Percentiles rank a stretch among this genome's conserved stretches.
Conservation (phyloP, 2,329 filamentous ascomycete species). For the Aspergillus hortae region DNA sequence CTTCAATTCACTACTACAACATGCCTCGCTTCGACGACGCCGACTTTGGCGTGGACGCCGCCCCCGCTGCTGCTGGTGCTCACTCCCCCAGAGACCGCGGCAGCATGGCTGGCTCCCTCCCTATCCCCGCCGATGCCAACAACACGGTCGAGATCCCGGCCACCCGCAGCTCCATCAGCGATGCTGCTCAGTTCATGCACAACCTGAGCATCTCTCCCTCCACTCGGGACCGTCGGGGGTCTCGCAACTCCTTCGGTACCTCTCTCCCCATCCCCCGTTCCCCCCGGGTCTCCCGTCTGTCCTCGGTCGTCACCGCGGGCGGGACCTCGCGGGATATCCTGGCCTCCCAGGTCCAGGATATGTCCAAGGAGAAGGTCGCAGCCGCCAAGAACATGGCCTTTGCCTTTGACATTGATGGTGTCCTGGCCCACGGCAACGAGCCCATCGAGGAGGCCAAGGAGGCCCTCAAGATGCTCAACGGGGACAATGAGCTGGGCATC, state of each 20-base stretch:
- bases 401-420: constrained; percentile 67
- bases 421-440: constrained; percentile 69
- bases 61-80: constrained; percentile 16
- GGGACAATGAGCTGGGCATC: constrained; percentile 73
- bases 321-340: constrained; percentile 61
- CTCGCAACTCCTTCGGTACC: constrained; percentile 72
- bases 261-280: constrained; percentile 69
- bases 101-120: constrained; percentile 27
- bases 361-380: constrained; percentile 62
- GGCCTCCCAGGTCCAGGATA: constrained; percentile 66
- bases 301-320: constrained; percentile 55
- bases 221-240: constrained; percentile 63
- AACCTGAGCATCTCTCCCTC: constrained; percentile 65
- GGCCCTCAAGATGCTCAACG: constrained; percentile 68
- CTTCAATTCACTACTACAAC: constrained; percentile 26
- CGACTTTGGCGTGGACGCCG: constrained; percentile 47
- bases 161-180: constrained; percentile 63
- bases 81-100: constrained; percentile 27
- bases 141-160: constrained; percentile 67
- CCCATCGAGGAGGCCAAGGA: constrained; percentile 65
- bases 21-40: constrained; percentile 61
- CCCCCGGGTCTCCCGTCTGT: constrained; percentile 66
- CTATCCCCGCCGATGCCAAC: constrained; percentile 44
- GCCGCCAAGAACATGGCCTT: constrained; percentile 78
- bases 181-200: constrained; percentile 69